Evolutionary conservation across 75 land plant genomes (phyloP), one percentile per base, ranked within the genome.

Genomic region (Sequoia sempervirens): DNA sequence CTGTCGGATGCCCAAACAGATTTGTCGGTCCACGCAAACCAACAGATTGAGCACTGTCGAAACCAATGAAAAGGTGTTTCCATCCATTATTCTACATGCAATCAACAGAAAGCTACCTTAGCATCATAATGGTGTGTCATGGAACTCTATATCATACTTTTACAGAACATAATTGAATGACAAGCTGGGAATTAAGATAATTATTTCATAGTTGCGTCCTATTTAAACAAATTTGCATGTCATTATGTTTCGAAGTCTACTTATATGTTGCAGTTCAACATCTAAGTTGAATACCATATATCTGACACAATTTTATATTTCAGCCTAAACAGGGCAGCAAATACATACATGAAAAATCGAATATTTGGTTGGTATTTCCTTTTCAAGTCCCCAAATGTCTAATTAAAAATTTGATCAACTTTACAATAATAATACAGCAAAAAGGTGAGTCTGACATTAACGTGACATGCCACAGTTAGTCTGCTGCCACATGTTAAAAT

Each of bases 1-100:
- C 99, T 40, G 97, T 96, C 47, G 98, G 98, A 89, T 98, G 99
- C 28, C 99, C 99, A 94, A 98, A 94, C 5, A 98, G 81, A 85
- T 98, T 94, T 61, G 95, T 93, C 68, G 99, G 99, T 12, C 99
- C 99, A 34, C 98, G 91, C 18, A 98, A 79, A 70, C 99, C 99
- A 82, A 92, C 84, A 40, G 84, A 64, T 91, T 89, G 89, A 47
- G 95, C 83, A 84, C 87, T 95, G 84, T 98, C 99, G 70, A 96
- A 41, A 15, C 96, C 99, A 83, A 98, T 93, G 86, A 98, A 95
- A 23, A 94, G 86, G 87, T 96, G 87, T 86, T 93, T 98, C 87
- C 94, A 80, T 40, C 90, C 92, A 78, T 86, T 79, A 61, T 61
- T 87, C 95, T 95, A 89, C 75, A 91, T 14, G 23, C 2, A 53